Evolutionary conservation across 805 yeast species (phyloP), one percentile per base, ranked within the genome.

Genomic region (Blastobotrys peoriensis): DNA sequence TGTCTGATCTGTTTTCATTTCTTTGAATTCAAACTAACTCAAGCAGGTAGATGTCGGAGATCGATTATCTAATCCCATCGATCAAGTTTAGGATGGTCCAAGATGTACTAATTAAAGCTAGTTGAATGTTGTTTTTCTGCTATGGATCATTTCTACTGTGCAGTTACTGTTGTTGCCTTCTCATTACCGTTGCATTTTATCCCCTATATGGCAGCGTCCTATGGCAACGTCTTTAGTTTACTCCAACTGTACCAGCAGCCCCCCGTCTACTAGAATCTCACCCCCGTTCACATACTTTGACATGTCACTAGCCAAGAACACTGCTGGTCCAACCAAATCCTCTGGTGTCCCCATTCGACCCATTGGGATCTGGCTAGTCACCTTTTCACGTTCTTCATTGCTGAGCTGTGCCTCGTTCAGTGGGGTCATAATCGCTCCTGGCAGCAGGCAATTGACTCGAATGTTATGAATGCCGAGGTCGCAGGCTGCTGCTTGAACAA

Each of bases 251-350:
- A 40, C 34, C 17, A 40, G 45, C 21, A 44, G 33, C 3, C 51
- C 51, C 10, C 51, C 51, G 28, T 48, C 51, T n/a, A 48, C 46
- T 17, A 48, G 41, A 39, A 48, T 36, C 39, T 41, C 10, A 36
- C 46, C 45, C 8, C 49, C 48, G 33, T 49, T 48, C 36, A 45
- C 20, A 35, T 44, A 48, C 2, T 34, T 18, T 5, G 51, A 48
- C 40, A 48, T 20, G 19, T 45, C 47, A 3, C 49, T 45, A 13
- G 55, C 52, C 36, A 54, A 42, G 38, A 54, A 54, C n/a, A 49
- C 49, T 4, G 54, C 56, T 16, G 57, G 57, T 10, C 58, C 55
- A 19, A 48, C 54, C 36, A 54, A 35, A 43, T 54, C 58, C 27
- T 51, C 52, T 3, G 58, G 57, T 4, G 33, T 46, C 2, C 55